Evolutionary conservation across 2,329 filamentous ascomycete species (phyloP), one percentile per base, ranked within the genome.

Genomic region (Ophiocordyceps camponoti-rufipedis): DNA sequence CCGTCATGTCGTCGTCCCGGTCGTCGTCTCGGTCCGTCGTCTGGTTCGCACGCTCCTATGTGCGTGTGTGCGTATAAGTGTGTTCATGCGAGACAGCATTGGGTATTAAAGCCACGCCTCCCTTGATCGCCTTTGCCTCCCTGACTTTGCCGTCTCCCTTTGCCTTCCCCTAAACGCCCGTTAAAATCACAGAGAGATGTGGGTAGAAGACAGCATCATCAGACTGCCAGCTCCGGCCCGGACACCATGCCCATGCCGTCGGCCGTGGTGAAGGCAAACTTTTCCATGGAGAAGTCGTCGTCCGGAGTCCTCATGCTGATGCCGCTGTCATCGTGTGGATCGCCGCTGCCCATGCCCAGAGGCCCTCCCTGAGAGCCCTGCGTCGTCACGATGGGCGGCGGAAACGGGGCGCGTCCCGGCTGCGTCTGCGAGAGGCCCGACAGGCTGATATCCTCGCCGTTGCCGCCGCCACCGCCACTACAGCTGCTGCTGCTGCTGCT

Each of bases 231-330:
- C 19, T 60, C 63, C 28, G 56, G 44, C 14, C 52, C 58, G 19
- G 52, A 49, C 44, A 58, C 62, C 49, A 66, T 52, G 29, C 51
- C 53, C 45, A 64, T 58, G 28, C 55, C 56, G 31, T 66, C 62
- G 28, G 56, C 49, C 35, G 58, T 58, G 12, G 62, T 53, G 48
- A 69, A 71, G 10, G 66, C 64, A 54, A 71, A 80, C 55, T 80
- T 80, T 45, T 74, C 72, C 57, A 75, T 69, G 1, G 70, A 65
- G 42, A 76, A 77, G 28, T 81, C 77, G 46, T 80, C 77, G 45
- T 81, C 78, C 1, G 77, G 76, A 5, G 76, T 80, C 44, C 75
- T 66, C 53, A 86, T 80, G 29, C 80, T 80, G 48, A 86, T 86
- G 1, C 80, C 82, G 54, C 82, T 86, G 52, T 86, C 82, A 52